A percentile compares a stretch with the other conserved stretches of the same genome.
Conservation (phyloP, 345 rosid species). For the Cardamine resedifolia region DNA sequence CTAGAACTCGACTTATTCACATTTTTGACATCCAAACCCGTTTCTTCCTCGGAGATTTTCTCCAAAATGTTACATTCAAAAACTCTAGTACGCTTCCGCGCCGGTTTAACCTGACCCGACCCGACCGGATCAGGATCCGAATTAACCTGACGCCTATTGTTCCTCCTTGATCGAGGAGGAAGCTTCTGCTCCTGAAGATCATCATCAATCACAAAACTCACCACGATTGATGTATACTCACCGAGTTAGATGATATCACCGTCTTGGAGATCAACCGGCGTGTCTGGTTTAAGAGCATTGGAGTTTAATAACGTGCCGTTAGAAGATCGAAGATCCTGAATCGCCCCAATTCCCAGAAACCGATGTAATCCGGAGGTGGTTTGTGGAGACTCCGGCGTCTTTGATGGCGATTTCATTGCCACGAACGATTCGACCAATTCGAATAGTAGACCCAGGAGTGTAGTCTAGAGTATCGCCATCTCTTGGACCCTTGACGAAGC, state of each 20-base stretch:
- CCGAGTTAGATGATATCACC: slow-evolving; percentile 63
- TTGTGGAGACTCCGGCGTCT: no score
- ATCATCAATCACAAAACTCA: slow-evolving; percentile 32
- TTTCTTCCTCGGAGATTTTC: background rate
- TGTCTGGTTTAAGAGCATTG: slow-evolving; percentile 30
- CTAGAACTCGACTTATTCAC: slow-evolving; percentile 13
- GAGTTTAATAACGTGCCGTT: slow-evolving; percentile 65
- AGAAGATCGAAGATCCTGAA: slow-evolving; percentile 65
- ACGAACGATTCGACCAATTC: slow-evolving; percentile 62
- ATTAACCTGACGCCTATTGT: slow-evolving; percentile 35
- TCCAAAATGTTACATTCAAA: background rate
- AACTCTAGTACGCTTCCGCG: slow-evolving; percentile 35
- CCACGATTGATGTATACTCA: slow-evolving; percentile 53
- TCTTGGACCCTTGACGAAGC: slow-evolving; percentile 55
- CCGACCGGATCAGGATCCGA: no score
- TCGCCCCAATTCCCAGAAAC: slow-evolving; percentile 52
- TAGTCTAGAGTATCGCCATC: slow-evolving; percentile 57
- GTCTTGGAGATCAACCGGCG: slow-evolving; percentile 42
- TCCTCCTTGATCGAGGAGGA: slow-evolving; percentile 31
- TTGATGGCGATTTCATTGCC: slow-evolving; percentile 57
- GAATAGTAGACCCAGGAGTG: slow-evolving; percentile 42
- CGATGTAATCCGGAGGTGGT: background rate
- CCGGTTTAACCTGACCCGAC: no score
- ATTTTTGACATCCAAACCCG: background rate
- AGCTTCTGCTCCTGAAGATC: background rate